phyloP scores from a whole-genome alignment of 139 green algal genomes.

The Asterochloris sp. region DNA sequence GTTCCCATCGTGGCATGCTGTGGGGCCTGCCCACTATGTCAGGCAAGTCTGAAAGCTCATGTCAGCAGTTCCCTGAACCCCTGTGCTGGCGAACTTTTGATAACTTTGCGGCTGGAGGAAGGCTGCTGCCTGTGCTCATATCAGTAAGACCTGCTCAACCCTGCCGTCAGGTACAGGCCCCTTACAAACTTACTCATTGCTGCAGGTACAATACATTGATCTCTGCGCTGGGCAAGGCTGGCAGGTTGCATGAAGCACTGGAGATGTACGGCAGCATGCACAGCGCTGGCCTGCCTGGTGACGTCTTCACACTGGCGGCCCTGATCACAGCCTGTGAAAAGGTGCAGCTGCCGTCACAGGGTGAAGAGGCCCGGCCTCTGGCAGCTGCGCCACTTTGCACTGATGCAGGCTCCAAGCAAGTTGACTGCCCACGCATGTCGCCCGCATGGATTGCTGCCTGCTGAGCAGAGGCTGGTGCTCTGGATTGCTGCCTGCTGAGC shows the following conservation, averaged over 20 bases:
- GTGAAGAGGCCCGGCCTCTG: too few relatives aligned
- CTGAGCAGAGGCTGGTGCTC: not conserved
- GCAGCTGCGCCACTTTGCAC: too few relatives aligned
- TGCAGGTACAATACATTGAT: conserved; percentile 31
- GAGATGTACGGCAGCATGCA: conserved; percentile 8
- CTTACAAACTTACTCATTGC: not conserved
- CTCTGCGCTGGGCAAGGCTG: conserved; percentile 25
- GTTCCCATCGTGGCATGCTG: too few relatives aligned
- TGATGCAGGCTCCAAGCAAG: too few relatives aligned
- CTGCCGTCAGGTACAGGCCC: not conserved
- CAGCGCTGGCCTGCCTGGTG: not conserved
- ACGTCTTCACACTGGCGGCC: conserved; percentile 18
- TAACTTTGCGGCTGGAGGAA: too few relatives aligned
- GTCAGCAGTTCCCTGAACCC: too few relatives aligned
- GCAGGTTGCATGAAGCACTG: conserved; percentile 10
- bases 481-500: not conserved
- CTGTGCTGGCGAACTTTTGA: too few relatives aligned
- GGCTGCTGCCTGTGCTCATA: too few relatives aligned
- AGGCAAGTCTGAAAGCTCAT: too few relatives aligned
- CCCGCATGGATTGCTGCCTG: not conserved
- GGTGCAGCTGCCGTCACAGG: not conserved
- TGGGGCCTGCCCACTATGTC: too few relatives aligned
- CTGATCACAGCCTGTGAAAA: conserved; percentile 20
- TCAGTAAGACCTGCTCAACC: too few relatives aligned
- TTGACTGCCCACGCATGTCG: too few relatives aligned